Evolutionary conservation across 1,284 basidiomycete species (phyloP).

Genomic region (Malassezia arunalokei): DNA sequence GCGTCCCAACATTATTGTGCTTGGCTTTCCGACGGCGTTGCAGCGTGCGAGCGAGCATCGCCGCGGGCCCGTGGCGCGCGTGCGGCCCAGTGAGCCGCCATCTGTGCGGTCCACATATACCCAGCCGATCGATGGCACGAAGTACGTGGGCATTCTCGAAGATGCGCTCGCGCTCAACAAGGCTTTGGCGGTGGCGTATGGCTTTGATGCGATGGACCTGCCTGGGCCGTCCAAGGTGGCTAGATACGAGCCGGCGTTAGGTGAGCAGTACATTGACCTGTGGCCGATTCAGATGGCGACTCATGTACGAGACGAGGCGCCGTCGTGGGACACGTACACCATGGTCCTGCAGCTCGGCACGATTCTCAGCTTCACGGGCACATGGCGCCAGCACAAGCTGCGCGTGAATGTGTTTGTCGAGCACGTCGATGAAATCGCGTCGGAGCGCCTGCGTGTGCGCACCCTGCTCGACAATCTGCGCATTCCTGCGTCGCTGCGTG

Average conservation of each 20-base stretch:
- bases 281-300: constrained; percentile 45
- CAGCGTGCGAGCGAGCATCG: constrained; percentile 24
- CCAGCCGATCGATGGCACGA: constrained; percentile 35
- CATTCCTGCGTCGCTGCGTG: constrained; percentile 39
- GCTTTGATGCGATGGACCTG: constrained; percentile 36
- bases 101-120: constrained; percentile 12
- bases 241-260: neutral
- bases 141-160: constrained; percentile 44
- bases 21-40: constrained; percentile 41
- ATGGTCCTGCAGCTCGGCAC: constrained; percentile 46
- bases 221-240: constrained; percentile 16
- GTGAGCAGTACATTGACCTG: constrained; percentile 36
- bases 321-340: constrained; percentile 44
- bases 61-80: constrained; percentile 13
- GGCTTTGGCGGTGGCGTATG: constrained; percentile 40
- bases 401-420: constrained; percentile 45
- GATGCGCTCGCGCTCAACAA: constrained; percentile 45
- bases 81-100: constrained; percentile 21
- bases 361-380: constrained; percentile 40
- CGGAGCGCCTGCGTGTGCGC: constrained; percentile 34
- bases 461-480: constrained; percentile 42
- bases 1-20: constrained; percentile 43
- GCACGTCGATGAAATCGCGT: constrained; percentile 30
- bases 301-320: constrained; percentile 26
- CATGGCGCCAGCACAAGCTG: constrained; percentile 41